Percentiles rank a stretch among this genome's conserved stretches.
These are phyloP conservation scores for Acacia melanoxylon DNA, from an alignment of 306 rosid species.

Conservation along the genomic window DNA sequence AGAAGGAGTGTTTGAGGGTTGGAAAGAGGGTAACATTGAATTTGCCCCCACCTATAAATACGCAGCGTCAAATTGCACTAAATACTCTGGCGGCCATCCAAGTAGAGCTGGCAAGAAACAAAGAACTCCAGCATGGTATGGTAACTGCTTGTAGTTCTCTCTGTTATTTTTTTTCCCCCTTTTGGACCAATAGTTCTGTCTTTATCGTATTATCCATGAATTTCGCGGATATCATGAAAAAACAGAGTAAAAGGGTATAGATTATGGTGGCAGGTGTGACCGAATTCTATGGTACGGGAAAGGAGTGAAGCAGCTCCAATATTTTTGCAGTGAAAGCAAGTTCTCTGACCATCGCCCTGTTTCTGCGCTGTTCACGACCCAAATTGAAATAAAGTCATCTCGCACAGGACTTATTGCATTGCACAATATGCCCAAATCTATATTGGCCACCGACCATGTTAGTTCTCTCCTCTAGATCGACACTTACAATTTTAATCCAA, in stretches of 20 bases:
- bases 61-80: slow-evolving; percentile 56
- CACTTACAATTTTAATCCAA: not conserved
- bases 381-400: slow-evolving; percentile 50
- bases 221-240: not conserved
- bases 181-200: not conserved
- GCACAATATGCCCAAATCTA: slow-evolving; percentile 6
- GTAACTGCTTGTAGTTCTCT: not conserved
- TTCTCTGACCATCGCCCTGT: slow-evolving; percentile 98
- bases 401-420: slow-evolving; percentile 39
- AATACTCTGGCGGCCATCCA: slow-evolving; percentile 73
- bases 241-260: not conserved
- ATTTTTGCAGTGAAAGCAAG: slow-evolving; percentile 85
- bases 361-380: slow-evolving; percentile 83
- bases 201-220: not conserved
- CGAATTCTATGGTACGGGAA: slow-evolving; percentile 92
- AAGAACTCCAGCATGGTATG: slow-evolving; percentile 96
- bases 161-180: not conserved
- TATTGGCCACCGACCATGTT: slow-evolving; percentile 33
- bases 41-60: slow-evolving; percentile 94
- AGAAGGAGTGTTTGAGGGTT: slow-evolving; percentile 85
- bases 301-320: slow-evolving; percentile 82
- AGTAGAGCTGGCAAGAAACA: slow-evolving; percentile 78
- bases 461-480: slow-evolving; percentile 33
- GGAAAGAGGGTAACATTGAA: slow-evolving; percentile 89
- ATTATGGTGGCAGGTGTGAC: slow-evolving; percentile 71